These are phyloP conservation scores for Cucumis sativus DNA, from an alignment of 306 rosid genomes.

Conservation along the genomic window Cucumber_9930_V3 NC_026658.2:25667001-25667500, in stretches of 20 bases:
- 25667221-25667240: constrained; percentile 53
- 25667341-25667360: constrained; percentile 99
- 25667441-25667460: constrained; percentile 88
- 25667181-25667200: constrained; percentile 45
- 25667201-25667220: constrained; percentile 90
- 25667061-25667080: not conserved
- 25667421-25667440: constrained; percentile 98
- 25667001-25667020: constrained; percentile 89
- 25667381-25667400: constrained; percentile 44
- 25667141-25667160: constrained; percentile 86
- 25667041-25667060: not conserved
- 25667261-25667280: not conserved
- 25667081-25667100: not conserved
- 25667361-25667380: constrained; percentile 88
- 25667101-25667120: constrained; percentile 46
- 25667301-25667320: constrained; percentile 44
- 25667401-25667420: constrained; percentile 76
- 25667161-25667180: constrained; percentile 65
- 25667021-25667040: constrained; percentile 38
- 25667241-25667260: constrained; percentile 13
- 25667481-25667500: constrained; percentile 34
- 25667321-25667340: constrained; percentile 89
- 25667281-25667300: not conserved
- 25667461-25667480: constrained; percentile 78
- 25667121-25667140: constrained; percentile 87